Evolutionary conservation across 2,329 filamentous ascomycete genomes (phyloP).

Genomic region (Boeremia exigua): DNA sequence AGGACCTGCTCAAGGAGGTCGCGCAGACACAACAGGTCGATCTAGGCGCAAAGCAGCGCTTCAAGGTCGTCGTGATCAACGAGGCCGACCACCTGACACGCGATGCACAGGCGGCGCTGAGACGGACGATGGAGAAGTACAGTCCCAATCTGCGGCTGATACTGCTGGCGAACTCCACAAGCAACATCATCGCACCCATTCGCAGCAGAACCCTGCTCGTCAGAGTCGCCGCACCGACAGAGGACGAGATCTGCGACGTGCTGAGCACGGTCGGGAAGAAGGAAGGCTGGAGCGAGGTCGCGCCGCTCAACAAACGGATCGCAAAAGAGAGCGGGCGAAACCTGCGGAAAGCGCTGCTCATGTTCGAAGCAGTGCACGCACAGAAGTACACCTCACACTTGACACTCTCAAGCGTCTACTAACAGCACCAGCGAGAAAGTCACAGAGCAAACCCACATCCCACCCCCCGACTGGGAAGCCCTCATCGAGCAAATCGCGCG

Average conservation of each 20-base stretch:
- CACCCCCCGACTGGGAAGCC: constrained; percentile 95
- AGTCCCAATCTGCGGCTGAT: constrained; percentile 93
- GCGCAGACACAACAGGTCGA: constrained; percentile 99
- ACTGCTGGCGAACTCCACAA: constrained; percentile 91
- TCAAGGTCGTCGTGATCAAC: constrained; percentile 99
- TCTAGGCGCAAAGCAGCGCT: constrained; percentile 83
- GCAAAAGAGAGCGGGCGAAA: constrained; percentile 91
- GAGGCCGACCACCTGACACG: constrained; percentile 93
- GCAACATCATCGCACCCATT: constrained; percentile 99
- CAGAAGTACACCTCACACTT: constrained; percentile 88
- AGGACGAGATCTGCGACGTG: constrained; percentile 81
- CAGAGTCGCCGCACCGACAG: constrained; percentile 85
- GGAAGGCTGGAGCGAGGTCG: constrained; percentile 81
- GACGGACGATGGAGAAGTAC: constrained; percentile 99
- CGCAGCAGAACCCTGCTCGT: constrained; percentile 89
- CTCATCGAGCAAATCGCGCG: constrained; percentile 88
- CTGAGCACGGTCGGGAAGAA: constrained; percentile 73
- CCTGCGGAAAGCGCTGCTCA: constrained; percentile 84
- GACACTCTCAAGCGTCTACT: constrained; percentile 12
- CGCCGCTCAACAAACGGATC: constrained; percentile 80
- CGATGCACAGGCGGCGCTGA: constrained; percentile 92
- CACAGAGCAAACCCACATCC: constrained; percentile 84
- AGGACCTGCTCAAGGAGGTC: constrained; percentile 95
- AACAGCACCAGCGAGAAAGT: constrained; percentile 77
- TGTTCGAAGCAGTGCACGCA: constrained; percentile 97